A percentile compares a stretch with the other conserved stretches of the same genome.
These are phyloP conservation scores for Glebionis coronaria DNA, from an alignment of 129 eudicot genomes.

Conservation along the genomic window DNA sequence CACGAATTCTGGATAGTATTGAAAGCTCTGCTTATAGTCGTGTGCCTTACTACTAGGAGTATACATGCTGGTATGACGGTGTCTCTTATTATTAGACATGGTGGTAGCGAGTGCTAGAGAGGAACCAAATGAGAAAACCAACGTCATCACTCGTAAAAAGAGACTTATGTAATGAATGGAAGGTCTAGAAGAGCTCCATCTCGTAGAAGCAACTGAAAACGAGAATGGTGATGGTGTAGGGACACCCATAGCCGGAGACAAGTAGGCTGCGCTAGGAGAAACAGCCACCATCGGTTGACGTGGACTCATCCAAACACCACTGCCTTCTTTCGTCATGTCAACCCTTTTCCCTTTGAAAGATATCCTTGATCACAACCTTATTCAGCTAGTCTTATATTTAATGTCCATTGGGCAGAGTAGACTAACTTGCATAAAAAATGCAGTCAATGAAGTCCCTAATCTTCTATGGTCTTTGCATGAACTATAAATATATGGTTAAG, in stretches of 20 bases:
- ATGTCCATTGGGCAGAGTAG: neutral
- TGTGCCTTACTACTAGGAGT: constrained; percentile 8
- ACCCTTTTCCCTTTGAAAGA: neutral
- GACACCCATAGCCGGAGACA: constrained; percentile 33
- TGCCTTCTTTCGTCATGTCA: constrained; percentile 21
- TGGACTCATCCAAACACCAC: constrained; percentile 17
- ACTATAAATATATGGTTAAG: constrained; percentile 19
- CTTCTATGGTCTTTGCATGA: constrained; percentile 26
- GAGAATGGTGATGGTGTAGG: constrained; percentile 60
- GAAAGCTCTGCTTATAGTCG: constrained; percentile 27
- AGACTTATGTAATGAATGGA: constrained; percentile 30
- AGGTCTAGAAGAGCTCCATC: constrained; percentile 53
- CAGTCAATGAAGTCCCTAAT: constrained; percentile 22
- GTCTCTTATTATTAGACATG: constrained; percentile 24
- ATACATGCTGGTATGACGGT: constrained; percentile 14
- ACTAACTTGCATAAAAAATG: constrained; percentile 1
- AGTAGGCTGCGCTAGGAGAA: constrained; percentile 36
- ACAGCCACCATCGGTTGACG: constrained; percentile 33
- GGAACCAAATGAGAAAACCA: constrained; percentile 48
- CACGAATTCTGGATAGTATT: constrained; percentile 38
- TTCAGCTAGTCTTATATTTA: neutral
- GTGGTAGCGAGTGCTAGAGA: constrained; percentile 46
- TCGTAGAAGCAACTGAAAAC: constrained; percentile 52
- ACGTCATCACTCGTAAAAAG: constrained; percentile 38
- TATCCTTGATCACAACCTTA: neutral